Evolutionary conservation across 2,329 filamentous ascomycete species (phyloP), one percentile per base, ranked within the genome.

Genomic region (Incumbomyces delicatus): DNA sequence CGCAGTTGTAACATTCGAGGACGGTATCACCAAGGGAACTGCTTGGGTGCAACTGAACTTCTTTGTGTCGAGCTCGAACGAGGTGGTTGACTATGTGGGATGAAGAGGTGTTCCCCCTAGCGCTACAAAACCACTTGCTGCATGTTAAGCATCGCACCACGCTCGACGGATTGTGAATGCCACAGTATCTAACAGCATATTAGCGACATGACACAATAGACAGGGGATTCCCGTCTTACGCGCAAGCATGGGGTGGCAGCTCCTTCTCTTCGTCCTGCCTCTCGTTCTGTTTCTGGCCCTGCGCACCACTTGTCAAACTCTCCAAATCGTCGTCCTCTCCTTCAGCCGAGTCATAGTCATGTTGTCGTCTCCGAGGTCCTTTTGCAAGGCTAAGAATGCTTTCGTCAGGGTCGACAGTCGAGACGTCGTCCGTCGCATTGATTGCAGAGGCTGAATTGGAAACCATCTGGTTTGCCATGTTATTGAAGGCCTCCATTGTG

Each of bases 121-220:
- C 89, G 67, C 89, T 96, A 70, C 92, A 98, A 66, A 98, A 98
- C 92, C 92, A 98, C 65, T 96, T 98, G 72, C 80, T 90, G 73
- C 92, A 98, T 50, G 83, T 78, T 51, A 98, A 75, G 63, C 92
- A 98, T 70, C 95, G 96, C 58, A 98, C 92, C 48, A 98, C 94
- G 55, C 85, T 92, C 63, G 85, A 84, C 2, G 92, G 84, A 49
- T 94, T 94, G 70, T 98, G 92, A 54, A 98, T 98, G 50, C 92
- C 92, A 64, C 92, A 98, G 67, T 95, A 95, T 33, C 87, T 92
- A 63, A 14, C 40, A 47, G 38, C 29, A 41, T 52, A 39, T 50
- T 30, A 52, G 46, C 34, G 14, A 35, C 33, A 41, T 35, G 39
- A 16, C 18, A 22, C 35, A 17, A n/a, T 18, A 6, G 18, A 13